Base-by-base conservation (phyloP, 139 green algal genomes). In the Chlorella sp. region DNA sequence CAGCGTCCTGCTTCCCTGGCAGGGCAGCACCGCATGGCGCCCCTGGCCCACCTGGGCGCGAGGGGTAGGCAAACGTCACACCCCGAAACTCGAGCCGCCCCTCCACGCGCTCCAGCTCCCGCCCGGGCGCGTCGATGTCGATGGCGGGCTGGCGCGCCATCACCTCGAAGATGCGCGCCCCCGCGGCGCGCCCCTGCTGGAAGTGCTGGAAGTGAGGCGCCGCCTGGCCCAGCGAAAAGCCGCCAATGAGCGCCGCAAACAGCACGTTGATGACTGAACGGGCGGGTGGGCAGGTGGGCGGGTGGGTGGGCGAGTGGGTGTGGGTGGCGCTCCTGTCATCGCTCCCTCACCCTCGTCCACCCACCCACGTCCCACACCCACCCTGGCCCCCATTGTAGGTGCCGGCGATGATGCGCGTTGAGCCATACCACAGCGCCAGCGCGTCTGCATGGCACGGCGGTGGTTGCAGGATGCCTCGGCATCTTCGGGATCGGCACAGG, bases 41-140 rank as follows among this genome's bases (percentile, higher is more conserved):
- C n/a, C n/a, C n/a, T n/a, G n/a, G n/a, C 71, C 35, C 33, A 70
- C 71, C 71, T 31, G 72, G 60, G 42, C 72, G 60, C 0, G 86
- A 73, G 5, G 94, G 94, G 87, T 98, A 98, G 45, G 77, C 48
- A 51, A 97, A 97, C 12, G 43, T 23, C 40, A 97, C 90, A 46
- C 87, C 60, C 4, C 65, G 59, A 50, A 97, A 76, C 64, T 87
- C 79, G n/a, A 97, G 69, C 19, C 71, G 27, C 1, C 91, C 91
- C 33, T 81, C 27, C 33, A 85, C 46, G 7, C 25, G 9, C 29
- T 77, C 50, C 43, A 69, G 53, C 25, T 23, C n/a, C n/a, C n/a
- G n/a, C n/a, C n/a, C n/a, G n/a, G n/a, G n/a, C 27, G 68, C 71
- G 5, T 81, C 79, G 4, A 70, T 65, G 62, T 84, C 58, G 41